These are phyloP conservation scores for Nakaseomyces sp. DNA, from an alignment of 1,139 yeast species.

Conservation along the genomic window DNA sequence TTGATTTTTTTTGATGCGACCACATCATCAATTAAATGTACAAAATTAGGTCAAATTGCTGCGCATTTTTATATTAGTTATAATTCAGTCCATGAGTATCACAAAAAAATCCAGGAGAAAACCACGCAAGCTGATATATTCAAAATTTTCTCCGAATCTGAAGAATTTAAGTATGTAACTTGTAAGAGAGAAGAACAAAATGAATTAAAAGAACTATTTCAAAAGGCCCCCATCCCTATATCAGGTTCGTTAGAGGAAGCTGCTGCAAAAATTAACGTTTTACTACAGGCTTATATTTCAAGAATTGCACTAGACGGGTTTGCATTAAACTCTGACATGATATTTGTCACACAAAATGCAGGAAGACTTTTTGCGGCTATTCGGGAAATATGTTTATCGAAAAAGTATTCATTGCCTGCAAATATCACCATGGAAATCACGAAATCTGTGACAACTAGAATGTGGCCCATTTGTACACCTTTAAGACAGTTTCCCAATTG, in stretches of 20 bases:
- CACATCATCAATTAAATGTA: constrained; percentile 44
- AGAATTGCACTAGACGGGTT: constrained; percentile 70
- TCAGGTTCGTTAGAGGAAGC: constrained; percentile 66
- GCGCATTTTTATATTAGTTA: constrained; percentile 80
- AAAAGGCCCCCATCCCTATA: constrained; percentile 78
- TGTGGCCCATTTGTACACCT: constrained; percentile 85
- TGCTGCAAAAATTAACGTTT: constrained; percentile 66
- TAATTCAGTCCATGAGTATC: constrained; percentile 58
- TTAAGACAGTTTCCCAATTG: constrained; percentile 69
- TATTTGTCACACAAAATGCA: constrained; percentile 87
- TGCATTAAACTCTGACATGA: constrained; percentile 90
- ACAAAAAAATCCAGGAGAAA: constrained; percentile 53
- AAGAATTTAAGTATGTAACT: constrained; percentile 77
- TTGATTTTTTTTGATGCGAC: constrained; percentile 50
- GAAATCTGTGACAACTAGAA: constrained; percentile 69
- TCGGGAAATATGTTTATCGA: constrained; percentile 63
- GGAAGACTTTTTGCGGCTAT: constrained; percentile 82
- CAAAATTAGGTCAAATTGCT: constrained; percentile 78
- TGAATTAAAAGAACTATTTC: constrained; percentile 65
- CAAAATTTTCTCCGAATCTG: constrained; percentile 67
- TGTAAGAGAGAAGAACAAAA: constrained; percentile 78
- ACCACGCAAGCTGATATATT: constrained; percentile 66
- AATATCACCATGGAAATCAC: constrained; percentile 53
- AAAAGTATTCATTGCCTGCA: constrained; percentile 65
- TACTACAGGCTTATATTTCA: constrained; percentile 81